Base-by-base conservation (phyloP, 139 green algal species). In the Trebouxia sp. region DNA sequence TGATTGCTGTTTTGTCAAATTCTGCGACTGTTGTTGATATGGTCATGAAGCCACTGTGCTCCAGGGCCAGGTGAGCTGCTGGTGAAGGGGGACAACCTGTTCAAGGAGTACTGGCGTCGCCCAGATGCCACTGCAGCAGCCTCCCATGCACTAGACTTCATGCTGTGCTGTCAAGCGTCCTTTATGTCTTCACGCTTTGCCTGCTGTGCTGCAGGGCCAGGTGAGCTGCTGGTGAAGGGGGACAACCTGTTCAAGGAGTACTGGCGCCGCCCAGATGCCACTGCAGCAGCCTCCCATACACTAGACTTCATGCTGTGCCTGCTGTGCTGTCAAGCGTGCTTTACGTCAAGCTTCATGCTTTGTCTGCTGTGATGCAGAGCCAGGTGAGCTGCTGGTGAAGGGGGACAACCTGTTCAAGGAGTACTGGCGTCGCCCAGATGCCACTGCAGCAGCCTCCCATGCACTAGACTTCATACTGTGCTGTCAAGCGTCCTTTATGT, bases 181-280 rank as follows among this genome's bases (percentile, higher is more conserved):
- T 65, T 3, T 28, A 26, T 66, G n/a, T 9, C 24, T 8, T 66
- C 17, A 39, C 17, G 6, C 3, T 22, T 20, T 6, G 35, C 55
- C 35, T 66, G n/a, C 10, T 65, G 53, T 65, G 20, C 0, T 22
- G 15, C 24, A 72, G 62, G 62, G 4, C 62, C 79, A 28, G 91
- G 89, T 0, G 91, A 98, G 87, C 82, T 98, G 43, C 82, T 84
- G 22, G 86, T 98, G 45, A 80, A 85, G 4, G 91, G 96, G 0
- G 53, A 79, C n/a, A 85, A 78, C 39, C 75, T 98, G 65, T 99
- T 99, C 80, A 81, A 65, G 3, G 87, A 96, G 87, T 99, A 99
- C 87, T 98, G 92, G 92, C 75, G 87, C 28, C 74, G 83, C 0
- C 89, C 91, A 9, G 89, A 94, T 28, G 92, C 90, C 1, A 98